Evolutionary conservation across 495 filamentous ascomycete species (phyloP), one percentile per base, ranked within the genome.

Genomic region (Daldinia caldariorum): DNA sequence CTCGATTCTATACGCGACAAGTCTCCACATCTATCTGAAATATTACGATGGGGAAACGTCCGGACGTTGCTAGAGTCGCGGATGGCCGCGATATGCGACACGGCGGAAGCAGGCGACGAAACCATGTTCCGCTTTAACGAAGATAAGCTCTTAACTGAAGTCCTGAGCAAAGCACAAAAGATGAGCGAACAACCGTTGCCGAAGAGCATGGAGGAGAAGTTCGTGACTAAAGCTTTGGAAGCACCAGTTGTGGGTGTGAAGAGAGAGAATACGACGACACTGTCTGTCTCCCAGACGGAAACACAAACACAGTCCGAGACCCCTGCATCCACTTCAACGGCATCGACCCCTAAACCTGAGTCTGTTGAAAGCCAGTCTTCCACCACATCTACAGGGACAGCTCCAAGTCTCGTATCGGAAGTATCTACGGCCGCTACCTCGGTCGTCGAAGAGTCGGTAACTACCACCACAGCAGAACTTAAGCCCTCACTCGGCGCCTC

Each of bases 201-300:
- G 9, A 78, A 80, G 43, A 97, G 91, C 70, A 84, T 98, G 84
- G 96, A 97, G 76, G 90, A 97, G 43, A 89, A 87, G 31, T 95
- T 97, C 72, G 86, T 99, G 12, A 83, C 80, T 18, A 89, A 90
- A 68, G 84, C 87, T n/a, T 79, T 98, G 29, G 90, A 92, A 59
- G 85, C 86, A 50, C 95, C 95, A 0, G 78, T 94, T 20, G 80
- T 91, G 71, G 85, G 84, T 6, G 78, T 90, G n/a, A 87, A 83
- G 71, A 79, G 84, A 45, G 73, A 75, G 34, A 79, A 83, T 4
- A 83, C 85, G 45, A 70, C 67, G 10, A 26, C 32, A 58, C 76
- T 41, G 18, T 63, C n/a, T 16, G 61, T 32, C 63, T 76, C 43
- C 18, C 77, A 71, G 54, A 78, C 78, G 41, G 70, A 75, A n/a